Conservation (phyloP, 139 green algal species). For the Tetradesmus obliquus region DNA sequence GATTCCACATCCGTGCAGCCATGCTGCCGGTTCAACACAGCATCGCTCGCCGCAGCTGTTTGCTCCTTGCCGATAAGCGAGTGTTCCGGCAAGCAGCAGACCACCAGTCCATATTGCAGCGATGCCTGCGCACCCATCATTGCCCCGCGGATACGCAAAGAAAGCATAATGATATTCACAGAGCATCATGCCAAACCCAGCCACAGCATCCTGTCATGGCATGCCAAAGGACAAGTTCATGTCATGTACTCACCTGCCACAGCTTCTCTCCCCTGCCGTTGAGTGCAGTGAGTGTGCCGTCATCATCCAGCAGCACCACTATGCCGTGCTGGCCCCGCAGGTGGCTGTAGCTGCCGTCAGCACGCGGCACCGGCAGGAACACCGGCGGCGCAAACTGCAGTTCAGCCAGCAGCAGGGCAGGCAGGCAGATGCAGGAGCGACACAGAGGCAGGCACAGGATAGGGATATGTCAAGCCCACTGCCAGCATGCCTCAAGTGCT, state of each 20-base stretch:
- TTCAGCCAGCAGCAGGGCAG: not conserved
- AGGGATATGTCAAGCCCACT: not conserved
- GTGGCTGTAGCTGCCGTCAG: slow-evolving; percentile 58
- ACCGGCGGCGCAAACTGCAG: slow-evolving; percentile 81
- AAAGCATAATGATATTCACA: no score
- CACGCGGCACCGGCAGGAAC: slow-evolving; percentile 78
- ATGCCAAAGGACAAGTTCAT: not conserved
- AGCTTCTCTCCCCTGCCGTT: slow-evolving; percentile 53
- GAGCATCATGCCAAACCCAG: no score
- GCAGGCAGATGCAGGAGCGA: slow-evolving; percentile 4
- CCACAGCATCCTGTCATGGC: not conserved
- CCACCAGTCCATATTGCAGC: no score
- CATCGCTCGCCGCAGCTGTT: no score
- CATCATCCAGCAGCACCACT: slow-evolving; percentile 81
- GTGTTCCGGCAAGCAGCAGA: no score
- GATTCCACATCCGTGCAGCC: no score
- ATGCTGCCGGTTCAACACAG: no score
- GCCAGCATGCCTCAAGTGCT: no score
- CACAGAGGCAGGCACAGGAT: not conserved
- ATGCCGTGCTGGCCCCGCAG: slow-evolving; percentile 57
- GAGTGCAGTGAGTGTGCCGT: slow-evolving; percentile 84
- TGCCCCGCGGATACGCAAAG: no score
- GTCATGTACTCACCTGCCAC: slow-evolving; percentile 23
- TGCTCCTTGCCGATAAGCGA: no score
- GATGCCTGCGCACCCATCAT: no score